Base-by-base conservation (phyloP, 2,329 filamentous ascomycete genomes). In the Pseudogymnoascus sp. region DNA sequence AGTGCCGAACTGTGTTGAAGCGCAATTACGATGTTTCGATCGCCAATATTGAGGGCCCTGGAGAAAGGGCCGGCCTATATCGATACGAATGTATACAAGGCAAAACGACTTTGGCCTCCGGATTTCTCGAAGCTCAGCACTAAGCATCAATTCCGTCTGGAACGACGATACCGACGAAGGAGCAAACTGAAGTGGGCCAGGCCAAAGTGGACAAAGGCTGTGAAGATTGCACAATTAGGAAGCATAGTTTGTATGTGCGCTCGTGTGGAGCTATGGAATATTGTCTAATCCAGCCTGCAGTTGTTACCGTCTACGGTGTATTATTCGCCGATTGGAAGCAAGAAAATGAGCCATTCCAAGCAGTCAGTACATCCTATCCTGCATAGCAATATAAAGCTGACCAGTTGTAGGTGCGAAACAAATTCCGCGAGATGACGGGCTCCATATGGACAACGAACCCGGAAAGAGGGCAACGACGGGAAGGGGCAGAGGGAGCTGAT, bases 21-120 rank as follows among this genome's bases (percentile, higher is more conserved):
- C 33, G 33, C 58, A 28, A 38, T 60, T 61, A 68, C 58, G n/a
- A 80, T 85, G 79, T 75, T 81, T 41, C 74, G 78, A 9, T 80
- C 81, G 40, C 67, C 81, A 28, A 68, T 76, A 59, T 77, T 81
- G 63, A 73, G 78, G 31, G 69, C 75, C 60, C 74, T 76, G 4
- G 71, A 74, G 62, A 62, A 74, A 16, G 70, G 70, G 25, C 62
- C 68, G 33, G 68, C 72, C 5, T 37, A 64, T 71, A 21, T 61
- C 1, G 77, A 80, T 66, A 80, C 75, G 64, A 86, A 85, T 71
- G 82, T 82, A 4, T 87, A 84, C 76, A 83, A 79, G 70, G 83
- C 86, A 59, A 88, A 89, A 75, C 89, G 88, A 72, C 78, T 84
- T 67, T 93, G 90, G 90, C 90, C 90, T 63, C 90, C 90, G 11